Evolutionary conservation across 164 flowering plant genomes (phyloP), one percentile per base, ranked within the genome.

Genomic region (Saururus chinensis): DNA sequence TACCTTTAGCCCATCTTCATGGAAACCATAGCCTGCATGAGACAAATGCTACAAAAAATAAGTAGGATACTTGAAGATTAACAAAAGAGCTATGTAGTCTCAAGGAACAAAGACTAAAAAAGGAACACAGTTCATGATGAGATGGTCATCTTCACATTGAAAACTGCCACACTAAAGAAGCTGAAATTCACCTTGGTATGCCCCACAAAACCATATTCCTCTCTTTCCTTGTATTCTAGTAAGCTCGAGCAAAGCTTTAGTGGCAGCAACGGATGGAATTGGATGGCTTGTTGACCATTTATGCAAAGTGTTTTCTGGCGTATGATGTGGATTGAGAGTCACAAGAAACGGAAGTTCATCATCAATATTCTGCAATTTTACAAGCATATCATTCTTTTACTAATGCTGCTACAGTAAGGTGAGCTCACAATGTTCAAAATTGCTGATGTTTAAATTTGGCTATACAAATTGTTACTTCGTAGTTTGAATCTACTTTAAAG

Each of bases 1-100:
- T 78, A 89, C 96, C 98, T 89, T 89, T 22, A 85, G 59, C 66
- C 98, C 98, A 73, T 91, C 96, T 70, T 91, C 98, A 68, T 91
- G 98, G 69, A 91, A 91, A 19, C 98, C 98, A 75, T 82, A 85
- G 53, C 98, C 97, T 91, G 81, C 62, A 72, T 12, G 49, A 67
- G 45, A 30, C n/a, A n/a, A n/a, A n/a, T 20, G 17, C 1, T 40
- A 58, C 4, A 1, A 19, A 58, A 35, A 45, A 3, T 12, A 45
- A 17, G 49, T 17, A 45, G 49, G 1, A 45, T 13, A 45, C 37
- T 30, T 12, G 17, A 45, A 45, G 49, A 17, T 45, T 45, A 10
- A 13, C 11, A 45, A 45, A 13, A 12, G 49, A 0, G 17, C 17
- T 12, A 45, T 45, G 4, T 45, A 10, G 14, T 45, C 11, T 12